These are phyloP conservation scores for Plenodomus tracheiphilus DNA, from an alignment of 2,329 filamentous ascomycete genomes.

Conservation along the genomic window DNA sequence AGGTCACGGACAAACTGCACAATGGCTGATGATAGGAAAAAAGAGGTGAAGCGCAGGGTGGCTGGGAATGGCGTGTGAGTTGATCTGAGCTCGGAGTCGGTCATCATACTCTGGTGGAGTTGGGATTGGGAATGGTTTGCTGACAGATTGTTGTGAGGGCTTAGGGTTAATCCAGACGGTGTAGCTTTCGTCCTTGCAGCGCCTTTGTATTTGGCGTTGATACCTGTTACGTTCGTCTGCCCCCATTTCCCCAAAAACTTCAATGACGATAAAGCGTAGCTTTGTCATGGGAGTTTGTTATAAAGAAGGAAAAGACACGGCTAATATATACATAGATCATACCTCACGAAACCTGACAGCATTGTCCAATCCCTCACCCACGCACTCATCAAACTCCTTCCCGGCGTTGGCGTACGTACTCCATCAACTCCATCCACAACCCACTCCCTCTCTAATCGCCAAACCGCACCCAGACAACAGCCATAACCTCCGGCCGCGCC, in stretches of 20 bases:
- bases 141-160: neutral
- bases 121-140: neutral
- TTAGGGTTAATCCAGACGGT: conserved; percentile 22
- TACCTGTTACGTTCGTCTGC: conserved; percentile 21
- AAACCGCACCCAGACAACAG: conserved; percentile 3
- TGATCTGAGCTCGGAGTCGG: neutral
- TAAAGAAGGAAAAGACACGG: too few species aligned
- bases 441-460: neutral
- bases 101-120: too few species aligned
- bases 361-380: conserved; percentile 25
- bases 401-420: conserved; percentile 19
- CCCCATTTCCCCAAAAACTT: too few species aligned
- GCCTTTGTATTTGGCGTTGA: conserved; percentile 23
- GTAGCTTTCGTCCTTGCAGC: conserved; percentile 15
- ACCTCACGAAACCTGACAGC: conserved; percentile 23
- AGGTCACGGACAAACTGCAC: too few species aligned
- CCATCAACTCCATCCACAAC: neutral
- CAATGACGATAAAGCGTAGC: too few species aligned
- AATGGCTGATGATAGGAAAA: conserved; percentile 27
- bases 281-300: too few species aligned
- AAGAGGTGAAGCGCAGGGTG: conserved; percentile 17
- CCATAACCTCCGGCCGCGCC: conserved; percentile 24
- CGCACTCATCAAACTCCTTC: conserved; percentile 23
- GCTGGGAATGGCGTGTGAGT: conserved; percentile 22
- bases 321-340: conserved; percentile 5